Base-by-base conservation (phyloP, 2,329 filamentous ascomycete genomes). In the Fusarium musae region DNA sequence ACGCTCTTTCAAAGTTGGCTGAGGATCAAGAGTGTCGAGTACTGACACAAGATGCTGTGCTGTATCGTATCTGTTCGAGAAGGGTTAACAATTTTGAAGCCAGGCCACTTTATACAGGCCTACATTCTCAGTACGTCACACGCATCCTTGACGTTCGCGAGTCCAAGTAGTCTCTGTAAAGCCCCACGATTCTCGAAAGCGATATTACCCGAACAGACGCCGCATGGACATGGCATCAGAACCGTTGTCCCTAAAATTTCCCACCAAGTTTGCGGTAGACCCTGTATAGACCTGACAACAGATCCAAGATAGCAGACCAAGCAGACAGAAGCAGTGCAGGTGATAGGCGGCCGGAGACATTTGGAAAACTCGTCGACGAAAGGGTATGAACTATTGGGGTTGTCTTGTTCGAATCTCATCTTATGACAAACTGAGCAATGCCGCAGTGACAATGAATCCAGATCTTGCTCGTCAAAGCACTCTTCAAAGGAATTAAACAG, bases 81-180 rank as follows among this genome's bases (percentile, higher is more conserved):
- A 13, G 5, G 6, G 4, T 59, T 16, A 59, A 21, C 2, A 5
- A 4, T 21, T 28, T 28, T 23, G 40, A n/a, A 26, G 6, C 8
- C 2, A 13, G 6, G 2, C 4, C 5, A 16, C 13, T 15, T 5
- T 28, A 13, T 1, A 15, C 26, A 16, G 4, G 4, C 54, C 9
- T 34, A 59, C 56, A 23, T 59, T 23, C 2, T 59, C 15, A 59
- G 3, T 32, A 32, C 30, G 30, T 12, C 30, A 32, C 3, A 30
- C 10, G 5, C 6, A 28, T 26, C 19, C 26, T 26, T 13, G 10
- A 9, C 13, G 12, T 15, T 32, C 10, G 13, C 2, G 2, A 8
- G 6, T 36, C 17, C 3, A 10, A 57, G 9, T 6, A 57, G 42
- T 30, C 6, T 32, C 40, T 21, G 40, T 16, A 46, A 32, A 32